phyloP scores from a whole-genome alignment of 805 yeast species.

The Tetrapisispora nanseiensis region DNA sequence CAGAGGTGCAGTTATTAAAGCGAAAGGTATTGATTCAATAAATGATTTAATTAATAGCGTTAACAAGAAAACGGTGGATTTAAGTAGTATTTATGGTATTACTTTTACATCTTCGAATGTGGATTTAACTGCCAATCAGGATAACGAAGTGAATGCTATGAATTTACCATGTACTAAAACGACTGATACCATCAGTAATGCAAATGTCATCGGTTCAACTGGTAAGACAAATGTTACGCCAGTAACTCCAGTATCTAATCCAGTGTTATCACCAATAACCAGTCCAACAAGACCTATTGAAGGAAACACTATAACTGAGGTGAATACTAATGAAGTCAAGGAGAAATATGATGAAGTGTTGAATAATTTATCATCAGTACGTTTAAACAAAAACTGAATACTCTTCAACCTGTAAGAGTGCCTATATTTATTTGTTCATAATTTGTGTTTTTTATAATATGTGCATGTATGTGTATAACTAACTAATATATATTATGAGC shows the following conservation, averaged over 20 bases:
- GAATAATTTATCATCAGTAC: conserved; percentile 54
- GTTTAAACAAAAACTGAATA: conserved; percentile 36
- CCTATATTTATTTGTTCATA: too few relatives aligned
- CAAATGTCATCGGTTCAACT: too few relatives aligned
- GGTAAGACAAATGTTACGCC: background rate
- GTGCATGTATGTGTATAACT: too few relatives aligned
- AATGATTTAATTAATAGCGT: conserved; percentile 59
- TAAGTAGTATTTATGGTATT: conserved; percentile 39
- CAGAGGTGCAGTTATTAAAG: conserved; percentile 51
- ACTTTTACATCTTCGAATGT: background rate
- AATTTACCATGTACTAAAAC: background rate
- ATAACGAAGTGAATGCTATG: background rate
- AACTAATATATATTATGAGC: too few relatives aligned
- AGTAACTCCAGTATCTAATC: background rate
- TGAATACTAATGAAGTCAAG: conserved; percentile 39
- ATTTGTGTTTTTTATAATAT: too few relatives aligned
- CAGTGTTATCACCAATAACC: background rate
- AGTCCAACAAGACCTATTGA: conserved; percentile 7
- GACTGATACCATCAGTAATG: background rate
- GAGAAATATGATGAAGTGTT: conserved; percentile 62
- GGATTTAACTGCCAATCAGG: background rate
- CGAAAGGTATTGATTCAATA: conserved; percentile 66
- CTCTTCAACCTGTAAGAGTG: background rate
- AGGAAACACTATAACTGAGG: background rate
- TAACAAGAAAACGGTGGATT: conserved; percentile 41